Conservation (phyloP, 2,329 filamentous ascomycete genomes). For the Colletotrichum eleusines region DNA sequence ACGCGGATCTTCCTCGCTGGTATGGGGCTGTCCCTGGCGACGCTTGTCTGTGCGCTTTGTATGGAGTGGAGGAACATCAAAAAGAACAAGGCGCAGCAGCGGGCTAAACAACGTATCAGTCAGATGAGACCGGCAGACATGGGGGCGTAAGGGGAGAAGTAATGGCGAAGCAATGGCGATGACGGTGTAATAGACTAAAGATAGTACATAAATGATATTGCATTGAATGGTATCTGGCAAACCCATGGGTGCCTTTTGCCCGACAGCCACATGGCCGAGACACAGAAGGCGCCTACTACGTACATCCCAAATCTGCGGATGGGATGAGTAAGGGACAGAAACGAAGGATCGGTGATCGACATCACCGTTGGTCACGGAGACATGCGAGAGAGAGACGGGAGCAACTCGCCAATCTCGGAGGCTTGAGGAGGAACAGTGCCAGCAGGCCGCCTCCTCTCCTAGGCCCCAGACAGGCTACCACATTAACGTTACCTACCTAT, state of each 20-base stretch:
- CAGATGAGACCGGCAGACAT: constrained; percentile 19
- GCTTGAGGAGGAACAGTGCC: background rate
- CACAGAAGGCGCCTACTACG: background rate
- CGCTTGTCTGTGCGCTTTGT: constrained; percentile 67
- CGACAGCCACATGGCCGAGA: background rate
- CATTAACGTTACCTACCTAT: background rate
- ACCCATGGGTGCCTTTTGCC: background rate
- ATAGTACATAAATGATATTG: background rate
- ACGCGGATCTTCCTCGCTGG: constrained; percentile 73
- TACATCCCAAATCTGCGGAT: background rate
- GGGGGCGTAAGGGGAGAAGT: constrained; percentile 3
- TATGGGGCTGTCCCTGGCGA: constrained; percentile 66
- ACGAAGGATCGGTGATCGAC: background rate
- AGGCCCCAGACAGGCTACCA: background rate
- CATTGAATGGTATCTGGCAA: background rate
- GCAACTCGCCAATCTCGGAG: background rate
- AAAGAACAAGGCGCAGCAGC: constrained; percentile 51
- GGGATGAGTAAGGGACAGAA: background rate
- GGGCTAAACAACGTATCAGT: constrained; percentile 19
- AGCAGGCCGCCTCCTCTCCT: no score
- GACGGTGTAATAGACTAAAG: background rate
- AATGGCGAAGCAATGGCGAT: background rate
- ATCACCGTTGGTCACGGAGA: background rate
- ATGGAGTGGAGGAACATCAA: constrained; percentile 79
- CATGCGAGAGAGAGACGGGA: background rate